Evolutionary conservation across 176 grass and related monocot genomes (phyloP), one percentile per base, ranked within the genome.

Genomic region (Musa schizocarpa): DNA sequence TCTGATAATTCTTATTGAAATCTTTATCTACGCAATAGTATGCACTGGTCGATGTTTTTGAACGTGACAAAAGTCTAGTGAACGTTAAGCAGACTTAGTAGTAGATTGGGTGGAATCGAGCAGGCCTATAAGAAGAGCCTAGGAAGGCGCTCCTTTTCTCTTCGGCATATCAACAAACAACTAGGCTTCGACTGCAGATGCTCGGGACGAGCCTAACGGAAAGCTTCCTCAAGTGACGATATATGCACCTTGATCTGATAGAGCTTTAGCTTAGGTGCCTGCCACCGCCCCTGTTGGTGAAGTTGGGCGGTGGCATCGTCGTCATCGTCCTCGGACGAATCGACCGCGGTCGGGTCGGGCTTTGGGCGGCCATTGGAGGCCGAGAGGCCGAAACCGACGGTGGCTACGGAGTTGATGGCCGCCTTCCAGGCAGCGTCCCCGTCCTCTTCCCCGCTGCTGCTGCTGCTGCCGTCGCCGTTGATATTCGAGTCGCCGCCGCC

Each of bases 241-340:
- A 50, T 9, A 34, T 13, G 6, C 69, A 90, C 93, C 90, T 97
- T 97, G 83, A 97, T 77, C 83, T 97, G 93, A 82, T 92, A 97
- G 25, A 97, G 86, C 74, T 97, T 97, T 54, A 97, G 90, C 50
- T 82, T 69, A 19, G 86, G 82, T 5, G 81, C 72, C 77, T 82
- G 56, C 6, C 73, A n/a, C 9, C 13, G 69, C 61, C 82, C 81
- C 73, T 26, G 21, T 68, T 76, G 76, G 59, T 77, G 80, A 6
- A 7, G 57, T 21, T 21, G 61, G 21, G 25, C 74, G 51, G 17
- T 50, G 72, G 80, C 77, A 62, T 55, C 83, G 63, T n/a, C 55
- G 62, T 76, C 83, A 2, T 63, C 69, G 16, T 51, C 68, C 9
- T 34, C 50, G 6, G 20, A 63, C 52, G 25, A 70, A 73, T 22